A percentile compares a stretch with the other conserved stretches of the same genome.
phyloP scores from a whole-genome alignment of 305 asterid species.

The Euphrasia arctica region DNA sequence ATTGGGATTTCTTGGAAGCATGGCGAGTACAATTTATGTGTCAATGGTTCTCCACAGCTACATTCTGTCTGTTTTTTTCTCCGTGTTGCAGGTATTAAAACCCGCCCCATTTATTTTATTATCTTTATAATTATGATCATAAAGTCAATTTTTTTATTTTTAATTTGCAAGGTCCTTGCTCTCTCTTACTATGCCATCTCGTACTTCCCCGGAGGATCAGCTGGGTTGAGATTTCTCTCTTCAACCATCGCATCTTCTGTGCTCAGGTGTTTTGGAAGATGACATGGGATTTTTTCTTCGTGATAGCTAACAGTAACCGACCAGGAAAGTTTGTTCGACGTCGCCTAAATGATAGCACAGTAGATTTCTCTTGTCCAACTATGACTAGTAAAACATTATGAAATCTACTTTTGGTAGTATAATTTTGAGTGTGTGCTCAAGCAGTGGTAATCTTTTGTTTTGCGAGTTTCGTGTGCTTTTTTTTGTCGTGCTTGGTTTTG shows the following conservation, averaged over 20 bases:
- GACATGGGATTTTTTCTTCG: conserved; percentile 21
- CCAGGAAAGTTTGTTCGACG: not conserved
- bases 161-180: conserved; percentile 54
- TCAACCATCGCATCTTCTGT: conserved; percentile 57
- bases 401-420: no score
- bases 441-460: no score
- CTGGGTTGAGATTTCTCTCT: conserved; percentile 70
- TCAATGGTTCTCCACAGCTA: conserved; percentile 92
- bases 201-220: conserved; percentile 90
- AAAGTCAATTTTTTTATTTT: not conserved
- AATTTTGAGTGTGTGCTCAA: no score
- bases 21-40: conserved; percentile 70
- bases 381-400: no score
- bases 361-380: not conserved
- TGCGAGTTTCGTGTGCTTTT: no score
- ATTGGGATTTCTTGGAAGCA: conserved; percentile 66
- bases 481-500: no score
- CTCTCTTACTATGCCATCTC: conserved; percentile 68
- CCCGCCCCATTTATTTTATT: conserved; percentile 14
- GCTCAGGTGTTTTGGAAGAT: conserved; percentile 71
- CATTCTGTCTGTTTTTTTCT: conserved; percentile 73
- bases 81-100: conserved; percentile 60
- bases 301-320: not conserved
- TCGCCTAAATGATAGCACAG: not conserved
- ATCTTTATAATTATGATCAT: not conserved